These are phyloP conservation scores for Pseudonectria buxi DNA, from an alignment of 2,329 filamentous ascomycete genomes.

Conservation along the genomic window DNA sequence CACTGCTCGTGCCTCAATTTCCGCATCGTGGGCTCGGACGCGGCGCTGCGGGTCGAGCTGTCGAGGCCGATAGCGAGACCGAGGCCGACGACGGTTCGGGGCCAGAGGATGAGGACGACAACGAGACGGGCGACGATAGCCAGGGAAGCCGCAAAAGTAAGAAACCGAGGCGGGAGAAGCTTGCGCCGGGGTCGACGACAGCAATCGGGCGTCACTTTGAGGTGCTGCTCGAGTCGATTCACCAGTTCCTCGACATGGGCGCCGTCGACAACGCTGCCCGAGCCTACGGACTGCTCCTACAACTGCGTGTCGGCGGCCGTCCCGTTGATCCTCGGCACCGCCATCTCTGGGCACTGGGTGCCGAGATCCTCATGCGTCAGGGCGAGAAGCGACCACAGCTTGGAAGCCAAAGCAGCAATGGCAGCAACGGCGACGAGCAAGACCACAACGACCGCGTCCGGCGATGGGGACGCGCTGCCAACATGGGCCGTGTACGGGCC, in stretches of 20 bases:
- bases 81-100: background rate
- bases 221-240: constrained; percentile 62
- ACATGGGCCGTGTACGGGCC: constrained; percentile 37
- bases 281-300: constrained; percentile 68
- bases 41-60: constrained; percentile 1
- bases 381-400: constrained; percentile 30
- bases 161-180: constrained; percentile 5
- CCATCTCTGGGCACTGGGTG: constrained; percentile 75
- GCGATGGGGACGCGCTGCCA: constrained; percentile 38
- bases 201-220: constrained; percentile 46
- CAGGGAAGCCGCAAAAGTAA: constrained; percentile 8
- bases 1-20: constrained; percentile 37
- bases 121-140: constrained; percentile 47
- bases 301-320: constrained; percentile 35
- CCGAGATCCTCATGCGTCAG: constrained; percentile 70
- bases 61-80: constrained; percentile 14
- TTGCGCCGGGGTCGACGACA: constrained; percentile 2
- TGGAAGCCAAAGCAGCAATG: background rate
- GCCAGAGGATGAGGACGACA: constrained; percentile 51
- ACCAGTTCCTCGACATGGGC: constrained; percentile 63
- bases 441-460: background rate
- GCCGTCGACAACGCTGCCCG: constrained; percentile 66
- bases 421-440: constrained; percentile 5
- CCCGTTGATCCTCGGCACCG: constrained; percentile 62
- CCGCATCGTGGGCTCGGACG: constrained; percentile 39